Evolutionary conservation across 2,329 filamentous ascomycete species (phyloP), one percentile per base, ranked within the genome.

Genomic region (Paracorniculantispora psalliotae): DNA sequence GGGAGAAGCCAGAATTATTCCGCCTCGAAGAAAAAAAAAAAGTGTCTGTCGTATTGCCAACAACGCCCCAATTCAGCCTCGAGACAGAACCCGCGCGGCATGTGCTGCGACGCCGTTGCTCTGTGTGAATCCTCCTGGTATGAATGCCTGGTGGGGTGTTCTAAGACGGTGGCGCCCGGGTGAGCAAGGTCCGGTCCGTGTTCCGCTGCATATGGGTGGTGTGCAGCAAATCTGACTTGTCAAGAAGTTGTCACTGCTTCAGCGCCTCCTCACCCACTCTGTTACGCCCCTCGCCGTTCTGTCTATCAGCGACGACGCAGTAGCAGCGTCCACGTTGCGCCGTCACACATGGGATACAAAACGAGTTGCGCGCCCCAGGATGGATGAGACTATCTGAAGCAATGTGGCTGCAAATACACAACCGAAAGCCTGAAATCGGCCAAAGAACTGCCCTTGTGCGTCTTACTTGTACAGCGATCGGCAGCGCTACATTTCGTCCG

Each of bases 161-260:
- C 46, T 19, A 57, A 49, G 54, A 57, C 54, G 44, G 44, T 55
- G 52, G 52, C 52, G 41, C 51, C 52, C 12, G 52, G 52, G 39
- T 55, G 33, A 56, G 35, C 47, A 51, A 51, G 56, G 56, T 37
- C 56, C 56, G 56, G 56, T 58, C 56, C 56, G 56, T 46, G 56
- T 58, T 46, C 56, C 56, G 48, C 56, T 58, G 37, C 5, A 25
- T 37, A 21, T 15, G 21, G 15, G 39, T 51, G 56, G 56, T 44
- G 48, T 58, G 37, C 48, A 52, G 47, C 17, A 30, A 51, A 52
- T 51, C 56, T 58, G 56, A 58, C 56, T 30, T 46, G 48, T 51
- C 48, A 51, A 17, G 37, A 30, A 39, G 21, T 39, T n/a, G 47
- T 37, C 26, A 19, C 25, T 21, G 47, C 26, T 35, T 44, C 25